Evolutionary conservation across 2,329 filamentous ascomycete species (phyloP).

Genomic region (Phaeophleospora eucalypticola): DNA sequence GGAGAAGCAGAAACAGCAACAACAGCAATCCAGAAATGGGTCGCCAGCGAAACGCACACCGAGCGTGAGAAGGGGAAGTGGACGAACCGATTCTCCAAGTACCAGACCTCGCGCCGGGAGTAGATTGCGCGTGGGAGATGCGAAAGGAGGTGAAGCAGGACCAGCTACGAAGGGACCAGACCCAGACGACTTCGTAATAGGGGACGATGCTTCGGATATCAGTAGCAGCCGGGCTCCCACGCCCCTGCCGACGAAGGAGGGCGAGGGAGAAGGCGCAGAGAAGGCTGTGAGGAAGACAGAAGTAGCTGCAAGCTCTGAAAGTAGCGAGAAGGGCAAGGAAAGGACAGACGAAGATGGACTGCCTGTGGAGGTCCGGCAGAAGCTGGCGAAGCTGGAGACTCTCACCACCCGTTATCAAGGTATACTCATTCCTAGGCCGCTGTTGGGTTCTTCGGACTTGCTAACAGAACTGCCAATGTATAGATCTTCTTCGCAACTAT

Average conservation of each 20-base stretch:
- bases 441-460: constrained; percentile 27
- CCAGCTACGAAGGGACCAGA: constrained; percentile 56
- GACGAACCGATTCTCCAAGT: constrained; percentile 30
- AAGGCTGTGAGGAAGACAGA: constrained; percentile 21
- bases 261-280: constrained; percentile 4
- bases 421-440: constrained; percentile 37
- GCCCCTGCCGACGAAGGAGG: constrained; percentile 41
- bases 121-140: constrained; percentile 24
- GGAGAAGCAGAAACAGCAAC: constrained; percentile 61
- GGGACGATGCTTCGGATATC: constrained; percentile 66
- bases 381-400: constrained; percentile 82
- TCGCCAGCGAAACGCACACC: constrained; percentile 33
- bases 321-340: constrained; percentile 22
- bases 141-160: constrained; percentile 10
- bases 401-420: constrained; percentile 83
- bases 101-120: constrained; percentile 21
- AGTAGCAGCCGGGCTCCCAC: constrained; percentile 59
- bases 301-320: constrained; percentile 24
- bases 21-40: constrained; percentile 2
- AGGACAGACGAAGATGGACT: constrained; percentile 51
- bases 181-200: constrained; percentile 82
- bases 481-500: constrained; percentile 87
- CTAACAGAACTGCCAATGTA: constrained; percentile 24
- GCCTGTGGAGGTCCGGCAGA: constrained; percentile 68
- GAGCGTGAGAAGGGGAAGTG: constrained; percentile 44